Evolutionary conservation across 2,329 filamentous ascomycete species (phyloP).

Genomic region (Sporothrix inflata): DNA sequence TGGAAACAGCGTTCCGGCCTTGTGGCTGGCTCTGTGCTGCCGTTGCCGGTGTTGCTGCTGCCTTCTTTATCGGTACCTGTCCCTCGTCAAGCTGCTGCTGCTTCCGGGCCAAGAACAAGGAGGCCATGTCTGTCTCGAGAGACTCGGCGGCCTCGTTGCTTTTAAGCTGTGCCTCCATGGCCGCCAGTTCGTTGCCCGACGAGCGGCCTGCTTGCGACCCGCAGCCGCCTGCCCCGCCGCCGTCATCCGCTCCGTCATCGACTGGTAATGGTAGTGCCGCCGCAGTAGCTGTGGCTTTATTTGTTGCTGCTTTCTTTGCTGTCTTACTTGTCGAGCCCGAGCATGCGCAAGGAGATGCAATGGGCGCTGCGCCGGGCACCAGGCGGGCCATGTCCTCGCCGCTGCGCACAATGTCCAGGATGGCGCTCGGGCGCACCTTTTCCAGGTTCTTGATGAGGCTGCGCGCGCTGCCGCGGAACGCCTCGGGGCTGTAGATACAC

Average conservation of each 20-base stretch:
- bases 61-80: conserved; percentile 36
- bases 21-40: not conserved
- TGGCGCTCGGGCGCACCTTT: conserved; percentile 88
- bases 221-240: conserved; percentile 63
- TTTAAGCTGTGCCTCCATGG: conserved; percentile 74
- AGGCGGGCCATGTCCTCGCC: conserved; percentile 94
- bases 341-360: conserved; percentile 27
- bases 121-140: conserved; percentile 69
- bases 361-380: conserved; percentile 63
- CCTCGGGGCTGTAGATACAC: conserved; percentile 97
- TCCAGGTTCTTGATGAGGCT: conserved; percentile 95
- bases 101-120: conserved; percentile 45
- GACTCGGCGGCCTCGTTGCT: conserved; percentile 63
- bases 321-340: not conserved
- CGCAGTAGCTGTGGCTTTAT: not conserved
- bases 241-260: conserved; percentile 14
- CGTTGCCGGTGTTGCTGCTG: conserved; percentile 32
- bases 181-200: conserved; percentile 76
- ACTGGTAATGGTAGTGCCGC: not conserved
- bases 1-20: conserved; percentile 45
- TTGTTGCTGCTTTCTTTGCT: not conserved
- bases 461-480: conserved; percentile 89
- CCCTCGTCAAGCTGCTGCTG: conserved; percentile 34
- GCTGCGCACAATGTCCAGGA: conserved; percentile 90
- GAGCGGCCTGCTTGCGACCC: conserved; percentile 69